A percentile compares a stretch with the other conserved stretches of the same genome.
Evolutionary conservation across 169 alveolate genomes (phyloP).

Genomic region (Eimeria zaria): DNA sequence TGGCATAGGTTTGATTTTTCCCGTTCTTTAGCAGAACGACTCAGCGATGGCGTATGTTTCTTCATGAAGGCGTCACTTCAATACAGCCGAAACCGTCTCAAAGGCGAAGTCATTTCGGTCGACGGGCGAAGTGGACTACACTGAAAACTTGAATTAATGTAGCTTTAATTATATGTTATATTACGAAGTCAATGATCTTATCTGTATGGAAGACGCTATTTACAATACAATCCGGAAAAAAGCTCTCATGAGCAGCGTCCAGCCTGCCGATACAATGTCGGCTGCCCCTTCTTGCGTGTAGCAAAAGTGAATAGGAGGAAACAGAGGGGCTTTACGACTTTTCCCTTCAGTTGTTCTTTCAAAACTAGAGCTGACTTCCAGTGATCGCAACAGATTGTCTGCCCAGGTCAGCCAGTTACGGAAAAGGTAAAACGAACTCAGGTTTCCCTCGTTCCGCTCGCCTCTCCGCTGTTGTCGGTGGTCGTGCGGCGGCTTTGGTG

Average conservation of each 20-base stretch:
- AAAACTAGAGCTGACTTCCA: not conserved
- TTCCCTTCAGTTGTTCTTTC: not conserved
- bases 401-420: slow-evolving; percentile 7
- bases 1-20: not conserved
- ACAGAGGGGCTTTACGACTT: not conserved
- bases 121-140: not conserved
- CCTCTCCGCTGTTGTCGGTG: slow-evolving; percentile 36
- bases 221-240: not conserved
- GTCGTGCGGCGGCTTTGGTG: slow-evolving; percentile 10
- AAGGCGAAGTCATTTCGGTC: not conserved
- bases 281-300: slow-evolving; percentile 46
- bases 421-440: not conserved
- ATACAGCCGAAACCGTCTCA: slow-evolving; percentile 6
- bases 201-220: not conserved
- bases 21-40: not conserved
- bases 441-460: slow-evolving; percentile 13
- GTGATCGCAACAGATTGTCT: not conserved
- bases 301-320: slow-evolving; percentile 6
- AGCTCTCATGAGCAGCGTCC: slow-evolving; percentile 1
- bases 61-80: not conserved
- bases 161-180: not conserved
- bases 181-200: not conserved
- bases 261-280: slow-evolving; percentile 40
- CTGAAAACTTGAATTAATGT: not conserved
- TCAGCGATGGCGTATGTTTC: not conserved